Evolutionary conservation across 805 yeast genomes (phyloP), one percentile per base, ranked within the genome.

Genomic region (Starmerella geochares): DNA sequence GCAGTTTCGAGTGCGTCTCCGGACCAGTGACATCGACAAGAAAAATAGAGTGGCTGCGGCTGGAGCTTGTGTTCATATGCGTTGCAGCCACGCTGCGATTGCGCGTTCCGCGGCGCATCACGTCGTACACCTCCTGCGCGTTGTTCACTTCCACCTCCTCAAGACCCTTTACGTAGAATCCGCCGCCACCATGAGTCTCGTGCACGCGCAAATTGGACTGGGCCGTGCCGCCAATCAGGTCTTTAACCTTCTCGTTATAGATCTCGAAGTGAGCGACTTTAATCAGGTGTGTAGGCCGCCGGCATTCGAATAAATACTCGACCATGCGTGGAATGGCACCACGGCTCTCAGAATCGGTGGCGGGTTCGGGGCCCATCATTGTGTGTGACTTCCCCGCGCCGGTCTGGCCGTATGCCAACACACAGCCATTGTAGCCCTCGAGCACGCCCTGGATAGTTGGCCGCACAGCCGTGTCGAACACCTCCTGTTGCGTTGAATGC

Each of bases 31-130:
- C 67, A 46, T 75, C 75, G 4, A 88, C 70, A 48, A 81, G 82
- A 54, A 86, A 78, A 27, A 87, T 82, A 0, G 90, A 79, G 63
- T 86, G 95, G 0, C 94, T 81, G 55, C 94, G 71, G 4, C 90
- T 81, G 9, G 86, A 79, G 59, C 78, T 83, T 23, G 72, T 68
- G 63, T 84, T 85, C 84, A 83, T 80, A 48, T 74, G 71, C 0
- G 94, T 83, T 1, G 79, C 62, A 0, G 79, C 77, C 0, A 74
- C 76, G 11, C 79, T 74, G 51, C 92, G 71, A 39, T 70, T 65
- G 17, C 65, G 63, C 25, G 76, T 68, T 1, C 94, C 95, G 50
- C 72, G 72, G n/a, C 67, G 65, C 65, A 86, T 69, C 7, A 80
- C 70, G 1, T 68, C 67, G 54, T 74, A 72, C 28, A 86, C 72